Evolutionary conservation across 2,329 filamentous ascomycete species (phyloP), one percentile per base, ranked within the genome.

Genomic region (Dothistroma septosporum): DNA sequence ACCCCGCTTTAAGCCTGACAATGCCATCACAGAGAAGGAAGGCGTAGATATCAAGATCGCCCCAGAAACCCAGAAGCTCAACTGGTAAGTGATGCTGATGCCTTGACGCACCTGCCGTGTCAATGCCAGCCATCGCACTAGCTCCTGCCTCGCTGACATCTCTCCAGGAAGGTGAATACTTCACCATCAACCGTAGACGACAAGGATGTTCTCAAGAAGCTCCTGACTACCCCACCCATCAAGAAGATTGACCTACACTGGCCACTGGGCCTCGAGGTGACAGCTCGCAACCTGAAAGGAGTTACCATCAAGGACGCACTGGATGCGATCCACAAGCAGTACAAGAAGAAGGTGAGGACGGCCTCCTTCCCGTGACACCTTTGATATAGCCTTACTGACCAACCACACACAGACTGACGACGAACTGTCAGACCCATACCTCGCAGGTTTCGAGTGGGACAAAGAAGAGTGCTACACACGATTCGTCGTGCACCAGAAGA

Each of bases 281-380:
- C 89, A 33, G 93, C 92, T 73, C 86, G 93, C 73, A 97, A 97
- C 79, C 80, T 92, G 70, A 93, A 92, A 78, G 93, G 93, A 59
- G 92, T 97, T 68, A 97, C 93, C 60, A 93, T 97, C 83, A 97
- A 97, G 82, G 93, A 97, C 77, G 92, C 92, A 61, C 76, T 96
- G 76, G 92, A 97, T 76, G 93, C 91, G 72, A 97, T 97, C 78
- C 83, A 96, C 83, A 97, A 96, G 83, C 85, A 90, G 70, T 96
- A 91, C 83, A 96, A 95, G 85, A 97, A 97, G 86, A 89, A 92
- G 85, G 93, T 92, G 70, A 86, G 76, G 49, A 14, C 44, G 9
- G 10, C 33, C 47, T 14, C 46, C 57, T 14, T 16, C 33, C 33
- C 14, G 3, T 16, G 2, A 37, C 7, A 37, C 10, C 33, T 37